Base-by-base conservation (phyloP, 768 basidiomycete species). In the Cyclocybe cylindracea region DNA sequence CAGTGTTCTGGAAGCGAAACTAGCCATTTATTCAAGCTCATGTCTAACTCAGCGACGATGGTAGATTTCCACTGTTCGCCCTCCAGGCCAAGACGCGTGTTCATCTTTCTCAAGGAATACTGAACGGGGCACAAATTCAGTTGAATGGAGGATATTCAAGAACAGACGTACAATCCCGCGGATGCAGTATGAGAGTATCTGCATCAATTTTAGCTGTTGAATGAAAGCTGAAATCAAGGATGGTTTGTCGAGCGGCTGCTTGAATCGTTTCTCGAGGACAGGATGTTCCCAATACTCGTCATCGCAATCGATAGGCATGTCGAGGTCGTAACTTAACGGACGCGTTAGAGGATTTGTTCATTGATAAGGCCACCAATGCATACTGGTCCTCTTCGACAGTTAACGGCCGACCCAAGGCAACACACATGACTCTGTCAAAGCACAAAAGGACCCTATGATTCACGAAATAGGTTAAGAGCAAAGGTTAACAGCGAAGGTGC, bases 341-440 rank as follows among this genome's bases (percentile, higher is more conserved):
- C n/a, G 42, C 40, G 6, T n/a, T 18, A 49, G 19, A 1, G 7
- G 11, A 50, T 33, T 56, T 43, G 0, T 24, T 8, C 19, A 14
- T 9, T 7, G 14, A 2, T 8, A 40, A 8, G 19, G 39, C 11
- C 14, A 19, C 14, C 39, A 13, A 7, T 19, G 11, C 82, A 49
- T 61, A 84, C 83, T 90, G 89, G 65, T 87, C 87, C 54, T 92
- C 89, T 44, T 87, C 85, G 11, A 91, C 79, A 3, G 85, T 84
- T 57, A 85, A 81, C 0, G 88, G 86, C 16, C 90, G 73, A 8
- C 91, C 91, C 10, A 88, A 72, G 0, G 77, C 71, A 1, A 75
- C 65, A 37, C 80, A 78, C 34, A 74, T 61, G 35, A 70, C 56
- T 47, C 82, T 64, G 59, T 85, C 84, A 59, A 83, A 70, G 19